phyloP scores from a whole-genome alignment of 257 asterid species.

The Petunia secreta region DNA sequence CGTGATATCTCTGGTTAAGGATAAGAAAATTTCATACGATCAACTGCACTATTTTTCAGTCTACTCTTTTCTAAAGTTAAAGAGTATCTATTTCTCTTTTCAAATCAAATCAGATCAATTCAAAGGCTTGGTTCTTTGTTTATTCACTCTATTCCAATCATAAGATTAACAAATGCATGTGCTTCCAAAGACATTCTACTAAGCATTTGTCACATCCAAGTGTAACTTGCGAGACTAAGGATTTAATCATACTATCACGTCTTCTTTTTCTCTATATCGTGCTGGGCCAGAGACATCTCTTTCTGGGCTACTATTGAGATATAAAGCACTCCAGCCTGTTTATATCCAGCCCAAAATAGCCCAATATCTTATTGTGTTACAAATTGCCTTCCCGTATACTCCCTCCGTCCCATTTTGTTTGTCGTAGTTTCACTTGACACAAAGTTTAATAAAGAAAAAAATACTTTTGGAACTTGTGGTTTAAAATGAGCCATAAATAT shows the following conservation, averaged over 20 bases:
- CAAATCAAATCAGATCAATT: background rate
- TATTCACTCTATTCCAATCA: slow-evolving; percentile 21
- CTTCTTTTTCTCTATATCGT: background rate
- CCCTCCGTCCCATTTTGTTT: no score
- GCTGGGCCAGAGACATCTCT: background rate
- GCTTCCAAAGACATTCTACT: slow-evolving; percentile 14
- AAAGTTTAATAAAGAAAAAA: no score
- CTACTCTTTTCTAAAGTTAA: background rate
- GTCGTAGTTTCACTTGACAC: no score
- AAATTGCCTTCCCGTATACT: no score
- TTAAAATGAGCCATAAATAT: no score
- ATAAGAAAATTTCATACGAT: no score
- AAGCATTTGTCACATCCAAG: slow-evolving; percentile 23
- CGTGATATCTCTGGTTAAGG: background rate
- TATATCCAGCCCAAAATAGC: slow-evolving; percentile 16
- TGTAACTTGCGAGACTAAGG: background rate
- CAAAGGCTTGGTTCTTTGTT: background rate
- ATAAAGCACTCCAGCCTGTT: background rate
- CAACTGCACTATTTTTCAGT: background rate
- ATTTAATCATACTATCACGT: background rate
- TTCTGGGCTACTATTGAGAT: slow-evolving; percentile 17
- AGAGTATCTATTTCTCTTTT: background rate
- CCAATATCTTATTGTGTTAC: background rate
- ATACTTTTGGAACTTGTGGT: no score
- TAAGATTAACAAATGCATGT: slow-evolving; percentile 24